Percentiles rank a stretch among this genome's conserved stretches.
These are phyloP conservation scores for Fusarium sp. DNA, from an alignment of 2,329 filamentous ascomycete species.

Conservation along the genomic window DNA sequence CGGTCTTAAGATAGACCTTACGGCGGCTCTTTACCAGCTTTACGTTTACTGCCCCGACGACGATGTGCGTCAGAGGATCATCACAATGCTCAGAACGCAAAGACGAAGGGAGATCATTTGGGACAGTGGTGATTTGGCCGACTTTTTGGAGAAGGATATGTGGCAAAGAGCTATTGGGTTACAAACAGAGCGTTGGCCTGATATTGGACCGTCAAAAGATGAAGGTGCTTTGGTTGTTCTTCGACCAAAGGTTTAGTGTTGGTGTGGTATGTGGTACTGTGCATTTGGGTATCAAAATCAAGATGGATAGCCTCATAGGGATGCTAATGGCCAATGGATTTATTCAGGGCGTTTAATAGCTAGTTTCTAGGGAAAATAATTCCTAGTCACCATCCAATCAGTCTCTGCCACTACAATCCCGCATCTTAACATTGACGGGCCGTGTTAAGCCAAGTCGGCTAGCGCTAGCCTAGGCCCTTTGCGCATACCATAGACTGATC, in stretches of 20 bases:
- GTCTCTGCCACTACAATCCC: neutral
- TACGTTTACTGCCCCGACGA: constrained; percentile 12
- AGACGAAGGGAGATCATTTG: constrained; percentile 15
- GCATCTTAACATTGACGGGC: neutral
- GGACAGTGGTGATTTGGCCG: constrained; percentile 9
- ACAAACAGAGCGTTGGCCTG: constrained; percentile 7
- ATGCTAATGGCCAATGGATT: fast-evolving
- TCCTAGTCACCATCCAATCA: constrained; percentile 4
- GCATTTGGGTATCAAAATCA: fast-evolving
- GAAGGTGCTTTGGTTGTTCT: constrained; percentile 7
- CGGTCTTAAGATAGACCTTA: constrained; percentile 7
- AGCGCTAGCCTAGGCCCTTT: neutral
- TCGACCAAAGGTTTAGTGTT: neutral
- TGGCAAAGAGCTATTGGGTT: neutral
- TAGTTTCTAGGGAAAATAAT: fast-evolving
- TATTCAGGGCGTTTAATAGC: fast-evolving
- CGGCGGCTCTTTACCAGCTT: constrained; percentile 9
- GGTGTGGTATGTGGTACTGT: neutral
- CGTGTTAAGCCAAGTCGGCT: neutral
- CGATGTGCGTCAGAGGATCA: neutral
- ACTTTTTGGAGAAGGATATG: constrained; percentile 13
- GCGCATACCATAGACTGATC: neutral
- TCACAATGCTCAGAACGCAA: neutral
- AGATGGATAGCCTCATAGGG: fast-evolving
- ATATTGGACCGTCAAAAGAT: constrained; percentile 12